Percentiles rank a stretch among this genome's conserved stretches.
Conservation (phyloP, 208 protist genomes). For the Wallacemonas sp. region DNA sequence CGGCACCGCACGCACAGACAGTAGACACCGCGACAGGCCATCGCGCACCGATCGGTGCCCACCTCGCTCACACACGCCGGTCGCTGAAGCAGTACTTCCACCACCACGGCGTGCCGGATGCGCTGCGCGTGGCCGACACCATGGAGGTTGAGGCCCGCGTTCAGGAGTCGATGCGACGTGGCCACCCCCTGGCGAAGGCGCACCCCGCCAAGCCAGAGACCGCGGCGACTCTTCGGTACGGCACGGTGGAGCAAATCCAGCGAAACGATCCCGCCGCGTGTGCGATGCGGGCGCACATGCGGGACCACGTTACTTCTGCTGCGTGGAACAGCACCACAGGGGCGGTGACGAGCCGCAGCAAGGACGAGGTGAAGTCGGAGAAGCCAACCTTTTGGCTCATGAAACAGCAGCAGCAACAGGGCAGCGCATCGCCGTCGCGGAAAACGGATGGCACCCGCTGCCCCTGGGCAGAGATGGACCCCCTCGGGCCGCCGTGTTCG, state of each 20-base stretch:
- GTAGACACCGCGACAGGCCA: neutral
- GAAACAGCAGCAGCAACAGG: neutral
- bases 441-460: neutral
- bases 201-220: neutral
- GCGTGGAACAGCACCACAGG: no score
- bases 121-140: slow-evolving; percentile 33
- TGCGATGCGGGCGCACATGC: slow-evolving; percentile 37
- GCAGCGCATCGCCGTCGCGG: neutral
- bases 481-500: slow-evolving; percentile 2
- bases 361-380: neutral
- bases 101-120: slow-evolving; percentile 51
- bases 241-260: slow-evolving; percentile 44
- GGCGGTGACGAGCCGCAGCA: neutral
- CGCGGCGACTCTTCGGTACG: slow-evolving; percentile 22
- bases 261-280: slow-evolving; percentile 34
- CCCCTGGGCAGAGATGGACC: slow-evolving; percentile 2
- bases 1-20: no score
- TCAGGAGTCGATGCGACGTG: slow-evolving; percentile 7
- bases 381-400: neutral
- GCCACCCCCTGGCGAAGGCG: neutral
- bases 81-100: slow-evolving; percentile 53
- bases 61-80: slow-evolving; percentile 48
- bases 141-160: slow-evolving; percentile 29
- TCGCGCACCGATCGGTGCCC: slow-evolving; percentile 21
- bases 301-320: slow-evolving; percentile 12